Percentiles rank a stretch among this genome's conserved stretches.
Evolutionary conservation across 164 flowering plant genomes (phyloP).

Genomic region (Liriodendron chinense): DNA sequence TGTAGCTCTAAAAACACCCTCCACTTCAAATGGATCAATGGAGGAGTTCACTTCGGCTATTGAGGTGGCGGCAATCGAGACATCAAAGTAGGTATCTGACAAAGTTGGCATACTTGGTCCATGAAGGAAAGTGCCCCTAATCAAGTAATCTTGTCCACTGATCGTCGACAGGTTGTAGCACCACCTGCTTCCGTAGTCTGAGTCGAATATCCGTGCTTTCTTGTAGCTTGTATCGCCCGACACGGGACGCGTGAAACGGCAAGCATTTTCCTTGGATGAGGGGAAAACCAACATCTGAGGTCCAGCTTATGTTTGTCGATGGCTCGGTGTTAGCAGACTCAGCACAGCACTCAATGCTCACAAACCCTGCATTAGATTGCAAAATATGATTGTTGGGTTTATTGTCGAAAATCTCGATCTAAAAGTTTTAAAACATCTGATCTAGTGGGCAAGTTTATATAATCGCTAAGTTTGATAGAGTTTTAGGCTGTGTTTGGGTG

Average conservation of each 20-base stretch:
- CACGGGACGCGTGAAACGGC: conserved; percentile 12
- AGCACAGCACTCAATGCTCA: conserved; percentile 57
- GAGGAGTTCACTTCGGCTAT: conserved; percentile 31
- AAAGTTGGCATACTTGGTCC: conserved; percentile 12
- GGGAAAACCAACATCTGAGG: conserved; percentile 36
- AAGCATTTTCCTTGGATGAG: conserved; percentile 27
- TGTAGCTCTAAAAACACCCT: conserved; percentile 44
- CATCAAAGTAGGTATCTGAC: conserved; percentile 21
- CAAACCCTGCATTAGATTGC: conserved; percentile 42
- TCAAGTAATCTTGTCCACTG: conserved; percentile 36
- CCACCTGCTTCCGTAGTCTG: conserved; percentile 35
- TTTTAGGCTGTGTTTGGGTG: not conserved
- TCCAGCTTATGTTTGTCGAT: conserved; percentile 36
- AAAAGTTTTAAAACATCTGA: not conserved
- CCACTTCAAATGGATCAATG: conserved; percentile 30
- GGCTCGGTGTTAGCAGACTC: conserved; percentile 34
- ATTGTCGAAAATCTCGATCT: not conserved
- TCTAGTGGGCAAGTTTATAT: not conserved
- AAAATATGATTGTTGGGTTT: too few relatives aligned
- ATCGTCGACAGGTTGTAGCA: conserved; percentile 49
- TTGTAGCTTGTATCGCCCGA: conserved; percentile 14
- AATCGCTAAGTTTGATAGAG: not conserved
- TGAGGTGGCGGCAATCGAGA: conserved; percentile 34
- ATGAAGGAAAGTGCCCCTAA: conserved; percentile 49
- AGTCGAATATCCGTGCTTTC: conserved; percentile 27